Evolutionary conservation across 2,329 filamentous ascomycete species (phyloP).

Genomic region (Annulohypoxylon truncatum): DNA sequence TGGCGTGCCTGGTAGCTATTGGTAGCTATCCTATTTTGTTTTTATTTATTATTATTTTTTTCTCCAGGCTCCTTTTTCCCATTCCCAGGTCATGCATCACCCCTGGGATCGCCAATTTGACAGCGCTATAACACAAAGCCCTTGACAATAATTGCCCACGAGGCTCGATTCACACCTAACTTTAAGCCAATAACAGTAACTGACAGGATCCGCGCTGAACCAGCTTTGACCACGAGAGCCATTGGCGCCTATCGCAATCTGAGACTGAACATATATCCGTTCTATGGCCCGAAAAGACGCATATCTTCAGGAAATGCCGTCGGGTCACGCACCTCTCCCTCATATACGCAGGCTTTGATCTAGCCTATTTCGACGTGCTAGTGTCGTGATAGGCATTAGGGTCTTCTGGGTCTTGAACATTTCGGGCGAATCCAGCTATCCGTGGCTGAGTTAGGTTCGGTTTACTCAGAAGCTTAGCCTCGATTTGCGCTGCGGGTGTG

Average conservation of each 20-base stretch:
- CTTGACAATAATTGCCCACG: slow-evolving; percentile 44
- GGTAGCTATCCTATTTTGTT: not conserved
- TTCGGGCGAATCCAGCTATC: slow-evolving; percentile 45
- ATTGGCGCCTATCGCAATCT: slow-evolving; percentile 39
- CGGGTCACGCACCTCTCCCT: slow-evolving; percentile 46
- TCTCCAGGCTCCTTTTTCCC: slow-evolving; percentile 21
- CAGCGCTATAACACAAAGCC: slow-evolving; percentile 44
- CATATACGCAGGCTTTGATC: slow-evolving; percentile 39
- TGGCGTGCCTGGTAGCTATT: slow-evolving; percentile 3
- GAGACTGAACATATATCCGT: slow-evolving; percentile 28
- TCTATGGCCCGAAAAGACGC: slow-evolving; percentile 21
- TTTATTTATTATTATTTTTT: slow-evolving; percentile 1
- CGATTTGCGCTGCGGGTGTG: slow-evolving; percentile 46
- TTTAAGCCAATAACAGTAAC: slow-evolving; percentile 33
- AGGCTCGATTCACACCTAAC: slow-evolving; percentile 37
- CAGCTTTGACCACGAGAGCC: slow-evolving; percentile 31
- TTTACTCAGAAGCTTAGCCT: slow-evolving; percentile 44
- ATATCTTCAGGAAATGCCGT: slow-evolving; percentile 27
- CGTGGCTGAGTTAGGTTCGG: slow-evolving; percentile 45
- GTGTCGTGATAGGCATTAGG: slow-evolving; percentile 41
- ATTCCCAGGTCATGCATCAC: slow-evolving; percentile 42
- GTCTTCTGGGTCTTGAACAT: slow-evolving; percentile 36
- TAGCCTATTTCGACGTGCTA: slow-evolving; percentile 30
- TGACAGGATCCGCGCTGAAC: slow-evolving; percentile 31
- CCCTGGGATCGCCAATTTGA: slow-evolving; percentile 36